Evolutionary conservation across 306 rosid genomes (phyloP).

Genomic region (Quercus alba): DNA sequence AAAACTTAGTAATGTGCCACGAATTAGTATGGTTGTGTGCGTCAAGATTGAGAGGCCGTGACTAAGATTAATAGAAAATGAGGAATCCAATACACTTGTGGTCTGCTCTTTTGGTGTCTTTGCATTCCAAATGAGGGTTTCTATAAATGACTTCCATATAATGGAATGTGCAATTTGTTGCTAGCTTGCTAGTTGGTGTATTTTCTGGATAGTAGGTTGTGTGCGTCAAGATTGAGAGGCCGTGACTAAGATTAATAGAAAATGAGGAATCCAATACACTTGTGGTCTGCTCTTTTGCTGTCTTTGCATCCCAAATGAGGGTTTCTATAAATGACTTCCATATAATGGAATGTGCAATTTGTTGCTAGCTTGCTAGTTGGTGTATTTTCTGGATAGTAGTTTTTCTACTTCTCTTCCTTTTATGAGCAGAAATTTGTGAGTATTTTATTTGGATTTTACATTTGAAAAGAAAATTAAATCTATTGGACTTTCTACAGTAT

Average conservation of each 20-base stretch:
- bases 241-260: neutral
- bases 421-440: too few relatives aligned
- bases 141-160: neutral
- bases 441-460: neutral
- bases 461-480: slow-evolving; percentile 1
- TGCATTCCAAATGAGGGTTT: neutral
- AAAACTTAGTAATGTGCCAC: neutral
- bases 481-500: neutral
- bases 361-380: slow-evolving; percentile 1
- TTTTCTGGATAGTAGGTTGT: neutral
- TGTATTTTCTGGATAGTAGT: neutral
- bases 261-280: neutral
- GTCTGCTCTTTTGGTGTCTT: neutral
- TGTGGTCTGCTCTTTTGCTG: neutral
- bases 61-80: neutral
- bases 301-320: neutral
- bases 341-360: neutral
- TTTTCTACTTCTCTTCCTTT: too few relatives aligned
- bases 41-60: neutral
- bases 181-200: slow-evolving; percentile 1
- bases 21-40: neutral
- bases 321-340: neutral
- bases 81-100: neutral
- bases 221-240: neutral
- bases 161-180: neutral